These are phyloP conservation scores for Cystobasidiopsis lactophilus DNA, from an alignment of 768 basidiomycete species.

Conservation along the genomic window DNA sequence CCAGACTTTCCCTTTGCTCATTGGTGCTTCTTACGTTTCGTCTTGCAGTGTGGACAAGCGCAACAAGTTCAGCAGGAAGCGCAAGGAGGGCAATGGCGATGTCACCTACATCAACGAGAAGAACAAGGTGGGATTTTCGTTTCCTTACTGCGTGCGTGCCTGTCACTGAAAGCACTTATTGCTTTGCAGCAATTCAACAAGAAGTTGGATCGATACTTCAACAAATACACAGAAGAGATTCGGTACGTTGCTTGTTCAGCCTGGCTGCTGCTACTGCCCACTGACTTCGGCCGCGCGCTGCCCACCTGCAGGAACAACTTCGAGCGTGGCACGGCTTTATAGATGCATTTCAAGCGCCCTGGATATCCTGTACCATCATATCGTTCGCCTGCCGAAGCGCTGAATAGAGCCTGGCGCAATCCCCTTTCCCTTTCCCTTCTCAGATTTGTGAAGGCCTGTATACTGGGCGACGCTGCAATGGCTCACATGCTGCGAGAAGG, in stretches of 20 bases:
- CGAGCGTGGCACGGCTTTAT: constrained; percentile 86
- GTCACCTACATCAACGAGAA: constrained; percentile 57
- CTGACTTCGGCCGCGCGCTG: too few relatives aligned
- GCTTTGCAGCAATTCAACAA: constrained; percentile 38
- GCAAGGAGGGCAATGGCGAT: constrained; percentile 82
- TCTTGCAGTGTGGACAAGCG: constrained; percentile 58
- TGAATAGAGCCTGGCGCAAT: neutral
- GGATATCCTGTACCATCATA: too few relatives aligned
- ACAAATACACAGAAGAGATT: constrained; percentile 91
- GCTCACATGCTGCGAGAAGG: neutral
- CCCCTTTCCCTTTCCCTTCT: neutral
- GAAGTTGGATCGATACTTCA: constrained; percentile 85
- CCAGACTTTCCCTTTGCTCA: neutral
- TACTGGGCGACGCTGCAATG: neutral
- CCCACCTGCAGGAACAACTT: constrained; percentile 51
- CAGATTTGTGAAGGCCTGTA: neutral
- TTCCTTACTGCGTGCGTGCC: neutral
- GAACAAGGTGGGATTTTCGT: constrained; percentile 15
- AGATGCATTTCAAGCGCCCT: too few relatives aligned
- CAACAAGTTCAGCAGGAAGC: constrained; percentile 69
- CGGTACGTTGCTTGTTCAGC: too few relatives aligned
- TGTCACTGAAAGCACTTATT: neutral
- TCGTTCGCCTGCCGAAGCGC: constrained; percentile 83
- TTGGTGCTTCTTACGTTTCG: neutral
- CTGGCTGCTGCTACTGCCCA: too few relatives aligned